Percentiles rank a stretch among this genome's conserved stretches.
Conservation (phyloP, 305 asterid species). For the Fraxinus albicans region DNA sequence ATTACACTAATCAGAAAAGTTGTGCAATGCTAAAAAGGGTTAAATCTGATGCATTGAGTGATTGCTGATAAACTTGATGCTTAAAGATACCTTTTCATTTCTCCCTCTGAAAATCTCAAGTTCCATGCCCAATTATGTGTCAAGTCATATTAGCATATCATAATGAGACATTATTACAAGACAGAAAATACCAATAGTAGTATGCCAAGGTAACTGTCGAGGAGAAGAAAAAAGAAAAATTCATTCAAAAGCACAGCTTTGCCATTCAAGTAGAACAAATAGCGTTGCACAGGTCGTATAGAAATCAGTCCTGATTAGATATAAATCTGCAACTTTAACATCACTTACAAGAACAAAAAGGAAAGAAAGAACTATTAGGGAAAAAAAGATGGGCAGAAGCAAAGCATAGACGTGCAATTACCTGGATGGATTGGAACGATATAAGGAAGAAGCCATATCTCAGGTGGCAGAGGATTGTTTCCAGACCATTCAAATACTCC, state of each 20-base stretch:
- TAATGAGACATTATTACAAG: neutral
- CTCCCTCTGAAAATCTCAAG: conserved; percentile 4
- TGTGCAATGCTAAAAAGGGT: neutral
- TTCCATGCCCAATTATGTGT: conserved; percentile 6
- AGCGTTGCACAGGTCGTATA: neutral
- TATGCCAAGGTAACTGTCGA: conserved; percentile 10
- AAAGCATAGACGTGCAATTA: conserved; percentile 27
- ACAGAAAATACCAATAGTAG: conserved; percentile 5
- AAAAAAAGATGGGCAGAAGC: neutral
- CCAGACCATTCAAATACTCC: conserved; percentile 96
- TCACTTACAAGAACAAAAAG: conserved; percentile 19
- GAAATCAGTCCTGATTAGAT: neutral
- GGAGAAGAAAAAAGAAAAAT: neutral
- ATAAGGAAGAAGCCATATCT: conserved; percentile 89
- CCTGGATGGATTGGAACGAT: conserved; percentile 95
- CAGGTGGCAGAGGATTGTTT: conserved; percentile 95
- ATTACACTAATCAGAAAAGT: conserved; percentile 10
- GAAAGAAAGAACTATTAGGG: conserved; percentile 7
- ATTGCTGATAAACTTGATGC: neutral
- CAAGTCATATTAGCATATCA: conserved; percentile 12
- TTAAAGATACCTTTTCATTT: neutral
- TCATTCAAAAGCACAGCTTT: neutral
- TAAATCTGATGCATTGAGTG: conserved; percentile 12
- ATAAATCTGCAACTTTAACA: neutral
- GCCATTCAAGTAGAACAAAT: neutral